phyloP scores from a whole-genome alignment of 176 grass and related monocot genomes.

The Avena atlantica region DNA sequence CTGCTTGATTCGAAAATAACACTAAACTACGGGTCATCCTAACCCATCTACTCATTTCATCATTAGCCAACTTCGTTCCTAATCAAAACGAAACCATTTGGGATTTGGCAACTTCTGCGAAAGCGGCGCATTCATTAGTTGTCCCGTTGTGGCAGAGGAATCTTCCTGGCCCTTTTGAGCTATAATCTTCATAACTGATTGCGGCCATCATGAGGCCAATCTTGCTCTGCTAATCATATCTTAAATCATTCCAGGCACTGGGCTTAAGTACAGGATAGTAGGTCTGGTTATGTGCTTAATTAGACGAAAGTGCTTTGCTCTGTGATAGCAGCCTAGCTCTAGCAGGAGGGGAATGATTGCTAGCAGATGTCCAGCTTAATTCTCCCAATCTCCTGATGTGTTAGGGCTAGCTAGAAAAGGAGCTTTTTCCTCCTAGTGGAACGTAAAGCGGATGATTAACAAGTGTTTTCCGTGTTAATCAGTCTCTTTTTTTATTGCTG shows the following conservation, averaged over 20 bases:
- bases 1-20: conserved; percentile 34
- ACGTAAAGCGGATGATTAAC: conserved; percentile 53
- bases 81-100: conserved; percentile 55
- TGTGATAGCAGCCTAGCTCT: neutral
- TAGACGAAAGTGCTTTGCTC: conserved; percentile 40
- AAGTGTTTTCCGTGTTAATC: neutral
- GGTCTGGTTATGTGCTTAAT: conserved; percentile 59
- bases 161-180: conserved; percentile 40
- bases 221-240: conserved; percentile 48
- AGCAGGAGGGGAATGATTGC: conserved; percentile 44
- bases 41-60: conserved; percentile 46
- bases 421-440: conserved; percentile 57
- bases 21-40: conserved; percentile 44
- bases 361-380: conserved; percentile 46
- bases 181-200: conserved; percentile 40
- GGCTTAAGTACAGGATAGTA: conserved; percentile 57
- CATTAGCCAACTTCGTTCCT: conserved; percentile 46
- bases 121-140: conserved; percentile 50
- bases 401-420: conserved; percentile 59
- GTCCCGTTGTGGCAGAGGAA: conserved; percentile 49
- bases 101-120: conserved; percentile 60
- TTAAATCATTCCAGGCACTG: conserved; percentile 54
- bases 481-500: conserved; percentile 15
- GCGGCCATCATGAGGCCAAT: conserved; percentile 55
- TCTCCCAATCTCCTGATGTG: conserved; percentile 51